Conservation (phyloP, 2,329 filamentous ascomycete genomes). For the Neonectria punicea region DNA sequence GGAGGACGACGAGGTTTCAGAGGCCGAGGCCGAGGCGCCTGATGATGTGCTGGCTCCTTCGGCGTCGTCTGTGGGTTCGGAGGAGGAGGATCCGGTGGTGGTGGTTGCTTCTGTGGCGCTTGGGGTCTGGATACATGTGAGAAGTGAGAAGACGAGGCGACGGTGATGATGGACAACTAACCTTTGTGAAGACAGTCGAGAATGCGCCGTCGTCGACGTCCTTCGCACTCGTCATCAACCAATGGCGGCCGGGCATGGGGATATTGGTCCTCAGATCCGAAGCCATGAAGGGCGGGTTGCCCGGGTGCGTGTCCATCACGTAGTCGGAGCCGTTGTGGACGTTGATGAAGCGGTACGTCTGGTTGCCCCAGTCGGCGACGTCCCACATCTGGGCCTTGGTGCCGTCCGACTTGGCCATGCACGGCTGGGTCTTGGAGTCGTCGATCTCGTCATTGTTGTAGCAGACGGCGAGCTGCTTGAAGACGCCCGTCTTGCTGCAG, state of each 20-base stretch:
- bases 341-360: slow-evolving; percentile 46
- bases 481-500: slow-evolving; percentile 39
- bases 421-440: slow-evolving; percentile 43
- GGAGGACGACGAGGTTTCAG: neutral
- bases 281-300: slow-evolving; percentile 47
- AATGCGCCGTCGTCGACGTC: slow-evolving; percentile 47
- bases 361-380: slow-evolving; percentile 43
- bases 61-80: slow-evolving; percentile 1
- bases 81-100: slow-evolving; percentile 12
- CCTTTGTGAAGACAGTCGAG: slow-evolving; percentile 47
- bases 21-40: slow-evolving; percentile 4
- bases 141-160: neutral
- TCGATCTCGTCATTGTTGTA: slow-evolving; percentile 37
- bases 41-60: slow-evolving; percentile 18
- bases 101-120: slow-evolving; percentile 17
- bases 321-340: slow-evolving; percentile 46
- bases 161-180: slow-evolving; percentile 33
- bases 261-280: slow-evolving; percentile 35
- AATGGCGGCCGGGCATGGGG: slow-evolving; percentile 46
- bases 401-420: slow-evolving; percentile 41
- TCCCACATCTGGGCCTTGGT: slow-evolving; percentile 49
- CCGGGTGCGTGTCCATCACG: slow-evolving; percentile 47
- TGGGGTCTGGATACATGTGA: neutral
- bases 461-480: slow-evolving; percentile 47
- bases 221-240: slow-evolving; percentile 47